A percentile compares a stretch with the other conserved stretches of the same genome.
Evolutionary conservation across 768 basidiomycete genomes (phyloP).

Genomic region (Kwoniella newhampshirensis): DNA sequence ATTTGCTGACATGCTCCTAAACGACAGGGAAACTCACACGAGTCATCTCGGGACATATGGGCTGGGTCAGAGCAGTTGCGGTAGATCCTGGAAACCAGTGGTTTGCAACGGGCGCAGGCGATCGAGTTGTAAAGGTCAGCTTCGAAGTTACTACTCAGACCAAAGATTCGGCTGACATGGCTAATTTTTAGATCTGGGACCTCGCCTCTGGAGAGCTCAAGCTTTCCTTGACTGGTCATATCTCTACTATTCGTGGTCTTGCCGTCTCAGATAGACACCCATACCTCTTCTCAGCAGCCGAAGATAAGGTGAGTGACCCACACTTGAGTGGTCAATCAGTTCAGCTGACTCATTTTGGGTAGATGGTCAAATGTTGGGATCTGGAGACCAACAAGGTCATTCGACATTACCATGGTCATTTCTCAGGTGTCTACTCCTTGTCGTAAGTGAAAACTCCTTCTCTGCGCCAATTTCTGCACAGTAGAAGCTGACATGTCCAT

Average conservation of each 20-base stretch:
- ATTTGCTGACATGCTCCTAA: not conserved
- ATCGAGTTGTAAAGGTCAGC: slow-evolving; percentile 80
- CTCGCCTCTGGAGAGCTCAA: slow-evolving; percentile 95
- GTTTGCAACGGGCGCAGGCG: slow-evolving; percentile 98
- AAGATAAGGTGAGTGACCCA: slow-evolving; percentile 76
- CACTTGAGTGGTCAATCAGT: not conserved
- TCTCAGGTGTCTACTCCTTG: slow-evolving; percentile 94
- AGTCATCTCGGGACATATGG: slow-evolving; percentile 95
- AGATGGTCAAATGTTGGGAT: slow-evolving; percentile 99
- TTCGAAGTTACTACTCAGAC: not conserved
- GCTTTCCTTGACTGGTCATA: slow-evolving; percentile 94
- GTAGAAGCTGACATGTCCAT: slow-evolving; percentile 1
- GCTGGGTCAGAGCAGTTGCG: slow-evolving; percentile 94
- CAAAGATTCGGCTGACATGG: not conserved
- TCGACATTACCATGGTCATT: slow-evolving; percentile 95
- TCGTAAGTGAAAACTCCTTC: too few species aligned
- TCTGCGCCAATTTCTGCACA: too few species aligned
- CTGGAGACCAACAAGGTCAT: slow-evolving; percentile 98
- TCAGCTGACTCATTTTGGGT: slow-evolving; percentile 7
- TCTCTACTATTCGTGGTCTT: slow-evolving; percentile 90
- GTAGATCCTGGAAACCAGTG: slow-evolving; percentile 98
- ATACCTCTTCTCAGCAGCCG: slow-evolving; percentile 94
- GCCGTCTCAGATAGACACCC: slow-evolving; percentile 92
- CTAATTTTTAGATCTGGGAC: slow-evolving; percentile 72
- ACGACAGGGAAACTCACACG: slow-evolving; percentile 77